Base-by-base conservation (phyloP, 2,329 filamentous ascomycete species). In the Alternaria angustiovoidea region DNA sequence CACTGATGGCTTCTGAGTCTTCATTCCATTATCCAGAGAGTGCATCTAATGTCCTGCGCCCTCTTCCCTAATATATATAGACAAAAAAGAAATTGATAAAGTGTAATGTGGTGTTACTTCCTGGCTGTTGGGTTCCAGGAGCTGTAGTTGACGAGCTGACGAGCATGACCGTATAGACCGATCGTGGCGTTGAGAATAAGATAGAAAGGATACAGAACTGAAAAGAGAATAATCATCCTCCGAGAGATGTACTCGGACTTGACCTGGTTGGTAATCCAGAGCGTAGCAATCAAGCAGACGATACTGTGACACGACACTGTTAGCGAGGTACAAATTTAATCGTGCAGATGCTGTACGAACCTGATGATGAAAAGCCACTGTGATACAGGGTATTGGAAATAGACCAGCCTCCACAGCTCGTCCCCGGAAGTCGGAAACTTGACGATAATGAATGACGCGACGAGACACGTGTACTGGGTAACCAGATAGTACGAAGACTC, bases 401-500 rank as follows among this genome's bases (percentile, higher is more conserved):
- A 84, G 30, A 84, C 70, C 7, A 84, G 68, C 14, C 72, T 75
- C 43, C 76, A 78, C 4, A 83, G 71, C 14, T 76, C 75, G 7
- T 58, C 58, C 7, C 76, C 73, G 26, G 75, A 76, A 18, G 69
- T 73, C 0, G 82, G 82, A 57, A 82, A 84, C 36, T 79, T 77
- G 18, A 75, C 77, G 62, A 83, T 81, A 62, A 84, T 59, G 64
- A 84, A 81, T 44, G 79, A 81, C 16, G 81, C 26, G 4, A 84
- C 77, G 1, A 84, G 72, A 64, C 81, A 83, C 2, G 78, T 79
- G 67, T 83, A 83, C 63, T 83, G 81, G 3, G 81, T 82, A 43
- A 84, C 81, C 14, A 84, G 76, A 54, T 84, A 84, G 63, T 84
- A 84, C 51, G 78, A 81, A 41, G 78, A 69, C 62, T 84, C 82